Evolutionary conservation across 495 filamentous ascomycete species (phyloP).

Genomic region (Entonaema liquescens): DNA sequence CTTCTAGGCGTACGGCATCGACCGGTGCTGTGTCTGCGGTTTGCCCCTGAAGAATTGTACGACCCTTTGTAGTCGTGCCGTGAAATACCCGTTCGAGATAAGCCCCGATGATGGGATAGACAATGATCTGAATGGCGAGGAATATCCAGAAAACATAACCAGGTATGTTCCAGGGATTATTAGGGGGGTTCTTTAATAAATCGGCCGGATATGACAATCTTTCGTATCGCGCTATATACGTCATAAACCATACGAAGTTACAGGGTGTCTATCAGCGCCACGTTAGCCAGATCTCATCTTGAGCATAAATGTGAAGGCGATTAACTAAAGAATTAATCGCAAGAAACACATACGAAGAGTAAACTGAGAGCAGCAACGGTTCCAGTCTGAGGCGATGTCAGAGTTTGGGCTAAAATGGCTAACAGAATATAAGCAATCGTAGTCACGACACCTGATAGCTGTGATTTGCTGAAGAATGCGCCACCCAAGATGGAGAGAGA

Average conservation of each 20-base stretch:
- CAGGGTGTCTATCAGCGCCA: slow-evolving; percentile 61
- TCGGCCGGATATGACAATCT: slow-evolving; percentile 61
- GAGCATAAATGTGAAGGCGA: neutral
- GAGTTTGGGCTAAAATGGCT: slow-evolving; percentile 73
- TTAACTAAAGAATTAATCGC: neutral
- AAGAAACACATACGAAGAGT: slow-evolving; percentile 60
- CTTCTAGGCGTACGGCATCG: slow-evolving; percentile 68
- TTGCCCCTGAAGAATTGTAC: slow-evolving; percentile 59
- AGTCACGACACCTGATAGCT: slow-evolving; percentile 76
- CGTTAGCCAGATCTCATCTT: neutral
- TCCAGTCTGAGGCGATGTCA: slow-evolving; percentile 62
- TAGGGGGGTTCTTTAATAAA: slow-evolving; percentile 63
- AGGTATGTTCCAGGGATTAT: slow-evolving; percentile 68
- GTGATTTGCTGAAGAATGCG: slow-evolving; percentile 78
- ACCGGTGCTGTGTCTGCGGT: slow-evolving; percentile 47
- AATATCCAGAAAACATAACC: slow-evolving; percentile 75
- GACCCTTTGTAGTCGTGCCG: slow-evolving; percentile 71
- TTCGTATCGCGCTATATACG: slow-evolving; percentile 74
- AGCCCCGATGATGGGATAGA: slow-evolving; percentile 74
- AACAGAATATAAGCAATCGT: slow-evolving; percentile 72
- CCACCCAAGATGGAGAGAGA: slow-evolving; percentile 76
- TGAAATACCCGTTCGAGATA: slow-evolving; percentile 77
- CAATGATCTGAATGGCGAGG: slow-evolving; percentile 74
- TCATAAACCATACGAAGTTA: slow-evolving; percentile 78
- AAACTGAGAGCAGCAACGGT: slow-evolving; percentile 70